Evolutionary conservation across 768 basidiomycete species (phyloP).

Genomic region (Ramaria rubella): DNA sequence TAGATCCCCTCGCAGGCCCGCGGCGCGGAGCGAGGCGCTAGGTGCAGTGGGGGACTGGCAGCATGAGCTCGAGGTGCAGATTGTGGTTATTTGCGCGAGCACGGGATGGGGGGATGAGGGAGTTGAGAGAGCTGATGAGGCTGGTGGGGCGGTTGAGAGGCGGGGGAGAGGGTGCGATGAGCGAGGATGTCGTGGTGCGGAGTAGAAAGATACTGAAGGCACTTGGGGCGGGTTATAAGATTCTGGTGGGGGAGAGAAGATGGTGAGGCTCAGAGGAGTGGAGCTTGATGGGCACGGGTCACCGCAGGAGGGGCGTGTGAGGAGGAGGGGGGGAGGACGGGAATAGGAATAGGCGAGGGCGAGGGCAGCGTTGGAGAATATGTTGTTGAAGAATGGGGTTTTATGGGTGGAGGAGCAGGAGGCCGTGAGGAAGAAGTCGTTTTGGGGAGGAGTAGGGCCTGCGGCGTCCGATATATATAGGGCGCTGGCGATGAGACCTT

Average conservation of each 20-base stretch:
- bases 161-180: constrained; percentile 59
- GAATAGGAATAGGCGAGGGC: constrained; percentile 81
- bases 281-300: constrained; percentile 89
- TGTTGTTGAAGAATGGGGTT: constrained; percentile 83
- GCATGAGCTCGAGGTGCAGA: constrained; percentile 91
- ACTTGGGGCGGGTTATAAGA: constrained; percentile 85
- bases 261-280: constrained; percentile 85
- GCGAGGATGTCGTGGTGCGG: constrained; percentile 76
- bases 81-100: constrained; percentile 88
- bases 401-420: constrained; percentile 96
- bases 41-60: constrained; percentile 86
- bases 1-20: constrained; percentile 88
- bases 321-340: constrained; percentile 56
- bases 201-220: constrained; percentile 85
- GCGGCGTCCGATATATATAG: too few relatives aligned
- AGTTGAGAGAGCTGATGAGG: constrained; percentile 76
- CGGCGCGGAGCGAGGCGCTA: constrained; percentile 78
- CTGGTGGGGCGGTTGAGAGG: constrained; percentile 76
- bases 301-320: constrained; percentile 59
- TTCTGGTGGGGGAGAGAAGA: constrained; percentile 70
- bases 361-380: constrained; percentile 74
- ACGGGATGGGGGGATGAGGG: constrained; percentile 88
- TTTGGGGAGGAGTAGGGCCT: too few relatives aligned
- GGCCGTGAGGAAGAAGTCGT: constrained; percentile 52
- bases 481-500: too few relatives aligned